Evolutionary conservation across 169 alveolate genomes (phyloP).

Genomic region (Plasmodium vivax): DNA sequence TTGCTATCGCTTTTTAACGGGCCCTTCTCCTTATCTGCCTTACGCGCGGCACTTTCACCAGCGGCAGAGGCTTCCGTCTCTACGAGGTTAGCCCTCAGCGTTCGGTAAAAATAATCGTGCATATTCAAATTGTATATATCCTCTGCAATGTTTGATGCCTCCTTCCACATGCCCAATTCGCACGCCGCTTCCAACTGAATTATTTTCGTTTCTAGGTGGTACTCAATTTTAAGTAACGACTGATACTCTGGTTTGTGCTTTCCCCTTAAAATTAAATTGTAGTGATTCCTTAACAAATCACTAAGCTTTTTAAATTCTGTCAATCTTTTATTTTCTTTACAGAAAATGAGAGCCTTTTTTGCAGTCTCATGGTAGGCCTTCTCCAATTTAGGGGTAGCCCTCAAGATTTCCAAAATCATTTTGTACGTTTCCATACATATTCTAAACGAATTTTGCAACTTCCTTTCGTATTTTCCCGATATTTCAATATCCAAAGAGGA

Average conservation of each 20-base stretch:
- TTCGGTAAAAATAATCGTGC: constrained; percentile 81
- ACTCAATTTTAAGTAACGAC: constrained; percentile 88
- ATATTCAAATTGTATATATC: constrained; percentile 90
- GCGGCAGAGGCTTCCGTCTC: constrained; percentile 12
- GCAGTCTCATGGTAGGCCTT: constrained; percentile 96
- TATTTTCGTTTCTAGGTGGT: constrained; percentile 92
- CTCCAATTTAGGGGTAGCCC: constrained; percentile 95
- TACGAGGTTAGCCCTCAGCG: constrained; percentile 9
- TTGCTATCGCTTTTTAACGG: neutral
- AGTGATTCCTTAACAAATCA: constrained; percentile 94
- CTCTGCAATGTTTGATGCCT: constrained; percentile 95
- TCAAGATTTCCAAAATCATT: constrained; percentile 93
- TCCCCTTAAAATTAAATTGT: constrained; percentile 89
- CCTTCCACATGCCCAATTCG: constrained; percentile 95
- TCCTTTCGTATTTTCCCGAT: constrained; percentile 84
- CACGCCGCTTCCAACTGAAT: constrained; percentile 93
- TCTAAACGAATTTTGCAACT: constrained; percentile 87
- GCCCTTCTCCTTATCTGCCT: neutral
- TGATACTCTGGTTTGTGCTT: constrained; percentile 89
- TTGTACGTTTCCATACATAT: constrained; percentile 96
- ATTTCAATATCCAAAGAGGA: constrained; percentile 88
- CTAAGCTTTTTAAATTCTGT: constrained; percentile 95
- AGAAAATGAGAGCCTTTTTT: constrained; percentile 92
- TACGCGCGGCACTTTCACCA: neutral
- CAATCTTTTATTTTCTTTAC: constrained; percentile 93